phyloP scores from a whole-genome alignment of 768 basidiomycete genomes.

The Coprinellus micaceus region DNA sequence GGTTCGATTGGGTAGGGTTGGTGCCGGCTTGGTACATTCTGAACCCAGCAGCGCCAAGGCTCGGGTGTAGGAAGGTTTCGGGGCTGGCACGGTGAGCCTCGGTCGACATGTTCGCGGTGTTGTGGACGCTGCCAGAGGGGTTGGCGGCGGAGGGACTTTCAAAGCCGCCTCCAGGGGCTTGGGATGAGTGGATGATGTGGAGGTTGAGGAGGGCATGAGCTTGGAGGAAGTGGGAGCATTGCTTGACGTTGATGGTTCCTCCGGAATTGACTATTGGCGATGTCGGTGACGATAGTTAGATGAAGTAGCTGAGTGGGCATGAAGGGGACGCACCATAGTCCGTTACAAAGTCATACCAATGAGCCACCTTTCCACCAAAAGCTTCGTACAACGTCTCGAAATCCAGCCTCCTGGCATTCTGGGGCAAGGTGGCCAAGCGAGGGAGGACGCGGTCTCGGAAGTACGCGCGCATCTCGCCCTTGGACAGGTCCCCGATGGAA shows the following conservation, averaged over 20 bases:
- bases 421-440: conserved; percentile 33
- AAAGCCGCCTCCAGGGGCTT: conserved; percentile 37
- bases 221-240: conserved; percentile 81
- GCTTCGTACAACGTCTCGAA: conserved; percentile 76
- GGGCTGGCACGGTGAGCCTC: conserved; percentile 29
- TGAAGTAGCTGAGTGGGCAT: neutral
- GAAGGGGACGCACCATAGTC: conserved; percentile 54
- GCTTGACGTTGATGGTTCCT: conserved; percentile 56
- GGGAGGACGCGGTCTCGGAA: conserved; percentile 72
- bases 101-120: conserved; percentile 5
- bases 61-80: conserved; percentile 51
- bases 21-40: conserved; percentile 51
- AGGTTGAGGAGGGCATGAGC: conserved; percentile 81
- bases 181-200: conserved; percentile 82
- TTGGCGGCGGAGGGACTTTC: conserved; percentile 19
- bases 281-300: neutral
- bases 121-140: conserved; percentile 15
- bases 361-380: conserved; percentile 81
- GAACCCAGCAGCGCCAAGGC: conserved; percentile 59
- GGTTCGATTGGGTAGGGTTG: conserved; percentile 25
- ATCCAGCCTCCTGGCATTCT: conserved; percentile 35
- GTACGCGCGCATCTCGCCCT: conserved; percentile 63
- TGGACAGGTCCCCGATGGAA: conserved; percentile 77
- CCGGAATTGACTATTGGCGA: conserved; percentile 60
- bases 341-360: conserved; percentile 77